Evolutionary conservation across 805 yeast species (phyloP).

Genomic region (Candida khao-thaluensis): DNA sequence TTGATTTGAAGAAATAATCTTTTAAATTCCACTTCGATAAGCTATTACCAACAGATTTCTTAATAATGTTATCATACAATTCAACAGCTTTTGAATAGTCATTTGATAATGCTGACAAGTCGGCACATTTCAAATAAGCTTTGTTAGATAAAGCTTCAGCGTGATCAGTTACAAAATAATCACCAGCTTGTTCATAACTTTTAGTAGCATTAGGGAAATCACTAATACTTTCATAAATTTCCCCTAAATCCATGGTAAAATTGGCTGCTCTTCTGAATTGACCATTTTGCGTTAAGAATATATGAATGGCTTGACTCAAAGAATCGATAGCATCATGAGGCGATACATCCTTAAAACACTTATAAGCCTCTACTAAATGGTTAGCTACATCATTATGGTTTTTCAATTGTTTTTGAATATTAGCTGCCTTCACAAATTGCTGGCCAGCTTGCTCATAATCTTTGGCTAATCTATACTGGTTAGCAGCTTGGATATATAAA

Average conservation of each 20-base stretch:
- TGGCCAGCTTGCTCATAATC: constrained; percentile 75
- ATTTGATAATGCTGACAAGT: constrained; percentile 68
- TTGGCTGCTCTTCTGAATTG: constrained; percentile 97
- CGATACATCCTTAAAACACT: constrained; percentile 72
- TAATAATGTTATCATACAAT: constrained; percentile 74
- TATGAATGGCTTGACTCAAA: constrained; percentile 71
- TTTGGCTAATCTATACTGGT: constrained; percentile 73
- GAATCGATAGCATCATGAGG: constrained; percentile 78
- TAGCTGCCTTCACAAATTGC: constrained; percentile 84
- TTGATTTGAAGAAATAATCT: constrained; percentile 84
- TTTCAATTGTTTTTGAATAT: constrained; percentile 68
- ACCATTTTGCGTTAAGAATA: constrained; percentile 80
- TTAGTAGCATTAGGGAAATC: constrained; percentile 68
- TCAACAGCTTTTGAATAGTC: constrained; percentile 74
- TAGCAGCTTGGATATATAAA: constrained; percentile 89
- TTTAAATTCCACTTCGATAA: constrained; percentile 88
- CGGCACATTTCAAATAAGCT: constrained; percentile 86
- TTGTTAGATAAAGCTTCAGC: constrained; percentile 89
- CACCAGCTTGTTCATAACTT: constrained; percentile 90
- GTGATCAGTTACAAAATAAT: constrained; percentile 91
- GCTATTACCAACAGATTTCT: constrained; percentile 68
- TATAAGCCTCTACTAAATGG: constrained; percentile 85
- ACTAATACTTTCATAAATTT: constrained; percentile 70
- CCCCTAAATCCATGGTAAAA: constrained; percentile 88
- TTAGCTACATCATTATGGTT: constrained; percentile 90